A percentile compares a stretch with the other conserved stretches of the same genome.
phyloP scores from a whole-genome alignment of 106 monocot genomes.

The Dendrobium chrysotoxum region DNA sequence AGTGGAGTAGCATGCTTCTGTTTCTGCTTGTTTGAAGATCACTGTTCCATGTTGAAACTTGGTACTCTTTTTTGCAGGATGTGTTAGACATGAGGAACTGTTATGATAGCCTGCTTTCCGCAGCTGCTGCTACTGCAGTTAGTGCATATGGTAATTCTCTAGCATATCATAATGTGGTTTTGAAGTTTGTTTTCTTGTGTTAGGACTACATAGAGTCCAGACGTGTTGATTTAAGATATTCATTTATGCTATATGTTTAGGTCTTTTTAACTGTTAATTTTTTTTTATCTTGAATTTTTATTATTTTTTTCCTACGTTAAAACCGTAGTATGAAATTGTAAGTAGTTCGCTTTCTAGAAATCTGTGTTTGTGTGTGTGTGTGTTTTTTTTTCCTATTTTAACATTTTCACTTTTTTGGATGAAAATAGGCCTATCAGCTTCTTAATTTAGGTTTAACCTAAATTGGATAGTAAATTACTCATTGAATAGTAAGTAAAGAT shows the following conservation, averaged over 20 bases:
- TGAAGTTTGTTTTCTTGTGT: neutral
- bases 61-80: slow-evolving; percentile 41
- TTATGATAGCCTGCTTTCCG: slow-evolving; percentile 75
- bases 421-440: neutral
- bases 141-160: slow-evolving; percentile 72
- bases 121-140: slow-evolving; percentile 79
- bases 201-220: too few relatives aligned
- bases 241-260: too few relatives aligned
- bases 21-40: neutral
- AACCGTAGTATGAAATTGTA: too few relatives aligned
- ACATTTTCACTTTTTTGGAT: neutral
- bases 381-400: neutral
- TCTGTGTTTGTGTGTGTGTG: too few relatives aligned
- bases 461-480: too few relatives aligned
- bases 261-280: too few relatives aligned
- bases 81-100: slow-evolving; percentile 76
- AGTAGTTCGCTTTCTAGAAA: neutral
- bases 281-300: too few relatives aligned
- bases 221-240: too few relatives aligned
- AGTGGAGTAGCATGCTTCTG: neutral
- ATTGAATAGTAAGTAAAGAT: too few relatives aligned
- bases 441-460: too few relatives aligned
- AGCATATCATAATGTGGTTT: neutral
- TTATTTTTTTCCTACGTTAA: too few relatives aligned
- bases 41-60: slow-evolving; percentile 1